Percentiles rank a stretch among this genome's conserved stretches.
Evolutionary conservation across 2,329 filamentous ascomycete genomes (phyloP).

Genomic region (Akanthomyces uredinophilus): DNA sequence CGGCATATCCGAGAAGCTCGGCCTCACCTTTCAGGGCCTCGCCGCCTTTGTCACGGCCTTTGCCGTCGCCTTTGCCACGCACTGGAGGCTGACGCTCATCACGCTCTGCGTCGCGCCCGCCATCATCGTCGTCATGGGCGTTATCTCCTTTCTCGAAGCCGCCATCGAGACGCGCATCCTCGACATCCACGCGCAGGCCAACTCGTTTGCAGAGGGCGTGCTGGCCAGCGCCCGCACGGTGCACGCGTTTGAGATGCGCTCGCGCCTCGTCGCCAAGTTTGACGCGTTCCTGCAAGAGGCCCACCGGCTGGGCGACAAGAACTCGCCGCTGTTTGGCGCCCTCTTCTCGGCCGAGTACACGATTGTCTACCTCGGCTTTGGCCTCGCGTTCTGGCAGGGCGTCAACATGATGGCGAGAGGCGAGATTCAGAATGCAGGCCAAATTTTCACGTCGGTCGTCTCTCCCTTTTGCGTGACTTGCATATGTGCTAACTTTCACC

Average conservation of each 20-base stretch:
- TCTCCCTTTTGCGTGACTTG: background rate
- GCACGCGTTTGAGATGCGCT: constrained; percentile 38
- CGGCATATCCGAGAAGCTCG: constrained; percentile 38
- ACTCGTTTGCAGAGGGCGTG: constrained; percentile 32
- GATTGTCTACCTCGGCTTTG: constrained; percentile 38
- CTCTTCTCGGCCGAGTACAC: constrained; percentile 36
- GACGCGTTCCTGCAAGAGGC: constrained; percentile 34
- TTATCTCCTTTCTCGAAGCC: constrained; percentile 24
- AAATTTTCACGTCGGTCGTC: constrained; percentile 33
- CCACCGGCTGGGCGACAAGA: constrained; percentile 32
- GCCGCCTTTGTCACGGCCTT: constrained; percentile 35
- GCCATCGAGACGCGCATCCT: constrained; percentile 31
- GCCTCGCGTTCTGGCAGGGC: constrained; percentile 42
- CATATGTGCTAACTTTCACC: background rate
- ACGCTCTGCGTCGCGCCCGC: constrained; percentile 26
- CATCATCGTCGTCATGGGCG: constrained; percentile 27
- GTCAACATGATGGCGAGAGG: constrained; percentile 32
- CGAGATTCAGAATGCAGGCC: constrained; percentile 32
- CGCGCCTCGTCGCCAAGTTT: constrained; percentile 34
- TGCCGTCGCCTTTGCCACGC: constrained; percentile 34
- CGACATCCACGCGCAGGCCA: constrained; percentile 30
- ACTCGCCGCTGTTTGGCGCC: constrained; percentile 32
- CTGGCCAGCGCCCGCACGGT: constrained; percentile 35
- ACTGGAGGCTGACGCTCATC: constrained; percentile 42
- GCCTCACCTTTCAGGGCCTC: constrained; percentile 33